Evolutionary conservation across 768 basidiomycete genomes (phyloP), one percentile per base, ranked within the genome.

Genomic region (Boletus bicolor): DNA sequence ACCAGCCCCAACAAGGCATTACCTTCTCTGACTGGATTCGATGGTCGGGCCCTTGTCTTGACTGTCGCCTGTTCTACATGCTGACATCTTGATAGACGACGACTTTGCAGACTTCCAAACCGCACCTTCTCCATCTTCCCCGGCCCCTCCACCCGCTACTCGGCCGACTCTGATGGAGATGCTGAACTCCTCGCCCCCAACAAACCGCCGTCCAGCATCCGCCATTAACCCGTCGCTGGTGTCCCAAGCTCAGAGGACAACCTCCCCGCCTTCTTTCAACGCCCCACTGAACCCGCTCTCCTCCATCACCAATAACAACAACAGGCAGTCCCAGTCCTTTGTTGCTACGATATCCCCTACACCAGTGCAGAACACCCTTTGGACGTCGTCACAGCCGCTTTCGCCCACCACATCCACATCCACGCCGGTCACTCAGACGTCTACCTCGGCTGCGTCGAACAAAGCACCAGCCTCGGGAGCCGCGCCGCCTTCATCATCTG

Each of bases 31-130:
- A 47, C 61, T 26, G 65, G 54, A 38, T 56, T 71, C n/a, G 71
- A 72, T 47, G 69, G 71, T 71, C 9, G 21, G 60, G 9, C 24
- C n/a, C 37, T 28, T 47, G 28, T 30, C 34, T 44, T 45, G 35
- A 5, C 26, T 47, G 4, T 34, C 19, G 5, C 34, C n/a, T 38
- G 21, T 32, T 39, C 45, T 35, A 34, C 43, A 35, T 46, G 51
- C 54, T 60, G 21, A 57, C 61, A 26, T 62, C n/a, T 49, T 54
- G 21, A 54, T 54, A 81, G 89, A 90, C 63, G 91, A 93, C 59
- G 91, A 93, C 48, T 93, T 93, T 61, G 85, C 82, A 49, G 91
- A 93, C 68, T 93, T 93, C 76, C 87, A 91, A 69, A 84, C 82
- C 19, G 89, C 86, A 3, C 88, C 87, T 17, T 64, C 75, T 14